Evolutionary conservation across 2,329 filamentous ascomycete species (phyloP).

Genomic region (Fusarium sp.): DNA sequence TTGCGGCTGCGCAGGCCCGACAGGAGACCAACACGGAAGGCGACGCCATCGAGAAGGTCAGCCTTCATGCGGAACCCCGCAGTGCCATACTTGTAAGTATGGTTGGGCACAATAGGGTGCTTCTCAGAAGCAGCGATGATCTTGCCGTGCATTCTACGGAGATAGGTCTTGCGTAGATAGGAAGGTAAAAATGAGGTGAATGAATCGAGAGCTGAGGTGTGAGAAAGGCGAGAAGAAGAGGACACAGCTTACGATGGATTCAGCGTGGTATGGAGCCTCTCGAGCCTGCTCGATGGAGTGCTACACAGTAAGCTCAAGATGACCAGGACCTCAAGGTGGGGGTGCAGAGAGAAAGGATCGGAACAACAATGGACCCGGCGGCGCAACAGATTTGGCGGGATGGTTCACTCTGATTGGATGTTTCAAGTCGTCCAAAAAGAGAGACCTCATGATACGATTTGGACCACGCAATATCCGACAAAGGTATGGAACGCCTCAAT

Average conservation of each 20-base stretch:
- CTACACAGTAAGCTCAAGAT: background rate
- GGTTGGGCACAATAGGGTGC: slow-evolving; percentile 69
- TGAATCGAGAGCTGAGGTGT: background rate
- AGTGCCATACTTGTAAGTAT: slow-evolving; percentile 73
- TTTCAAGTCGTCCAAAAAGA: slow-evolving; percentile 12
- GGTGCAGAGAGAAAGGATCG: background rate
- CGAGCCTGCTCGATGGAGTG: background rate
- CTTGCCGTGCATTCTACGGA: slow-evolving; percentile 62
- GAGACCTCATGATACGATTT: slow-evolving; percentile 38
- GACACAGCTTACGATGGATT: slow-evolving; percentile 33
- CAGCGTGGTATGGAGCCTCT: background rate
- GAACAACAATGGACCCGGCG: slow-evolving; percentile 31
- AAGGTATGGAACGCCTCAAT: background rate
- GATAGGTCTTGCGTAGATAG: background rate
- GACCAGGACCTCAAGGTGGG: background rate
- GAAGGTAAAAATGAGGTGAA: background rate
- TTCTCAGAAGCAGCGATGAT: slow-evolving; percentile 72
- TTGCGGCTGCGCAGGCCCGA: slow-evolving; percentile 91
- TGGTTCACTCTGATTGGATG: slow-evolving; percentile 20
- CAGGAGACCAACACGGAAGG: slow-evolving; percentile 92
- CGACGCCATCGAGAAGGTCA: slow-evolving; percentile 88
- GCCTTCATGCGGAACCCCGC: slow-evolving; percentile 78
- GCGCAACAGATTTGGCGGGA: slow-evolving; percentile 21
- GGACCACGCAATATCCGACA: slow-evolving; percentile 31
- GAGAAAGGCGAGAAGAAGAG: slow-evolving; percentile 19